Base-by-base conservation (phyloP, 495 filamentous ascomycete genomes). In the Wilcoxina mikolae region DNA sequence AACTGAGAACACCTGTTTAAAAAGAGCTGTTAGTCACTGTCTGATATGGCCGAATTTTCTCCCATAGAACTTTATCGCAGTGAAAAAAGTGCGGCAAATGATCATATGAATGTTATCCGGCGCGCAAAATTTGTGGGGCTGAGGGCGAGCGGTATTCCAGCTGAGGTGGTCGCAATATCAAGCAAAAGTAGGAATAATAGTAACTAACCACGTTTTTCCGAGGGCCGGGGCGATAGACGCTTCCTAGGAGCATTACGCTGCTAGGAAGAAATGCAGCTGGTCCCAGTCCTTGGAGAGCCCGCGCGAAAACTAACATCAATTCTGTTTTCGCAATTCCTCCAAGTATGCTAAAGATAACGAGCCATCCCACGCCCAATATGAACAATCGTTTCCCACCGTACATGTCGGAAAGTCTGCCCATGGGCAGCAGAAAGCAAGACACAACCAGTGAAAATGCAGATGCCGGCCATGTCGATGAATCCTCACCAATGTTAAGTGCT, bases 281-380 rank as follows among this genome's bases (percentile, higher is more conserved):
- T 0, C 84, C 88, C 1, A 95, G 68, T 3, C 88, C 88, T 63
- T 84, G 84, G 47, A 91, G 70, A 1, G 84, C 88, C 38, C 88
- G 79, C 55, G 78, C 80, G 29, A 84, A 72, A 56, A 87, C 79
- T 38, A 95, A 71, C 79, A 86, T 85, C 31, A 79, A 59, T 58
- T 81, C 78, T 64, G 74, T 84, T 47, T 71, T 66, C 25, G 82
- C 78, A 59, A 91, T 84, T 3, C 86, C 87, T 11, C 76, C 78
- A 28, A 87, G 71, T 25, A 94, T 68, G 3, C 78, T 81, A 72
- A 83, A 91, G 28, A 86, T 60, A 2, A 75, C 68, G 46, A 89
- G 75, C 87, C 87, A 94, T 28, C 74, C 64, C 18, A 82, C 62
- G 0, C 87, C 87, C 39, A 63, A 66, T 4, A 82, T 70, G 67